These are phyloP conservation scores for Mercurialis annua DNA, from an alignment of 345 rosid species.

Conservation along the genomic window DNA sequence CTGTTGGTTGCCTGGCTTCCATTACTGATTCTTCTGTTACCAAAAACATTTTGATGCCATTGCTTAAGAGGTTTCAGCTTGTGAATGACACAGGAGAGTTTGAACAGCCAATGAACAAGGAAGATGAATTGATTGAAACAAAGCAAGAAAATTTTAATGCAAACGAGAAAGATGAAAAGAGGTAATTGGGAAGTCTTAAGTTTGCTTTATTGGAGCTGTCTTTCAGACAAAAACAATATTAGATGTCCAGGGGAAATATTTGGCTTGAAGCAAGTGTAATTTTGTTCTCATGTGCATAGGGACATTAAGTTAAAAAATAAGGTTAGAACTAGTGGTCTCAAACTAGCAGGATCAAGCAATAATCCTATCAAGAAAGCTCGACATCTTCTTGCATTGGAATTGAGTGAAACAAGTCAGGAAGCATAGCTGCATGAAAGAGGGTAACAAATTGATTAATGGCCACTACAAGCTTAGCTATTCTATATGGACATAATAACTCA, in stretches of 20 bases:
- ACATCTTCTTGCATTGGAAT: not conserved
- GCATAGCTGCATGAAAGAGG: not conserved
- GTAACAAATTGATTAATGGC: not conserved
- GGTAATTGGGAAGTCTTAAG: conserved; percentile 36
- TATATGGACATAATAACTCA: not conserved
- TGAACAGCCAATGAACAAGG: conserved; percentile 27
- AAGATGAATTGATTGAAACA: conserved; percentile 31
- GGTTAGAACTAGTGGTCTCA: not conserved
- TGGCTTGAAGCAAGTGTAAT: not conserved
- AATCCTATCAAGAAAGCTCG: not conserved
- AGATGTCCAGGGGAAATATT: not conserved
- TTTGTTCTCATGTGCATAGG: not conserved
- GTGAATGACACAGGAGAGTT: conserved; percentile 43
- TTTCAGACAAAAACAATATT: not conserved
- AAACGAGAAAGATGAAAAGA: conserved; percentile 39
- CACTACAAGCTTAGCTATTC: not conserved
- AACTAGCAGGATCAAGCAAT: not conserved
- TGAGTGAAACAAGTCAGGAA: not conserved
- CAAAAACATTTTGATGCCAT: conserved; percentile 51
- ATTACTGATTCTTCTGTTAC: conserved; percentile 62
- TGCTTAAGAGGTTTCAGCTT: conserved; percentile 55
- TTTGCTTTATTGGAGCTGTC: not conserved
- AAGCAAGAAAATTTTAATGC: conserved; percentile 29
- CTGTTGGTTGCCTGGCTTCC: conserved; percentile 80
- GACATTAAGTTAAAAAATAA: not conserved